phyloP scores from a whole-genome alignment of 148 eudicot species.

The Bassia scoparia region DNA sequence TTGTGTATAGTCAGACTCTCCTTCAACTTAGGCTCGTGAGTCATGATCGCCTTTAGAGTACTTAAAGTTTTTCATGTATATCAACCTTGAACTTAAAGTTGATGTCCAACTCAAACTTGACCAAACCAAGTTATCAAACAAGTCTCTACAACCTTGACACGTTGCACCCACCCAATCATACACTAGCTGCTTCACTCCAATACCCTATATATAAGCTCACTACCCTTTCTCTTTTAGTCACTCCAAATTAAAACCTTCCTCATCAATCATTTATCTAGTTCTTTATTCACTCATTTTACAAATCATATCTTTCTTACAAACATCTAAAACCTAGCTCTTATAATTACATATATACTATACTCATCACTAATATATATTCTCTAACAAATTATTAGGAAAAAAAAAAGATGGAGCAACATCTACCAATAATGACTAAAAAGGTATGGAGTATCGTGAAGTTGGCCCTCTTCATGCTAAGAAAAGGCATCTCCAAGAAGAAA shows the following conservation, averaged over 20 bases:
- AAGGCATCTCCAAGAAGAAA: conserved; percentile 53
- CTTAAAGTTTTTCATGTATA: too few relatives aligned
- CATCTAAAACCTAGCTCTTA: not conserved
- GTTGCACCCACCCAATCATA: too few relatives aligned
- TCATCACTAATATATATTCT: too few relatives aligned
- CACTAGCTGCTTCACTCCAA: not conserved
- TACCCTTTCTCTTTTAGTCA: not conserved
- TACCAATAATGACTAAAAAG: conserved; percentile 42
- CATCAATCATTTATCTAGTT: not conserved
- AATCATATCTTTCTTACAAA: not conserved
- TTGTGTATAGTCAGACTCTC: too few relatives aligned
- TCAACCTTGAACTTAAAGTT: too few relatives aligned
- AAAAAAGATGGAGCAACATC: conserved; percentile 48
- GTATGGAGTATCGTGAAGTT: conserved; percentile 41
- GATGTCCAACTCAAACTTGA: too few relatives aligned
- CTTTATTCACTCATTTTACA: not conserved
- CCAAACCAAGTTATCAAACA: too few relatives aligned
- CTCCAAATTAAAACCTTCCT: not conserved
- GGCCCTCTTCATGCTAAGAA: conserved; percentile 48
- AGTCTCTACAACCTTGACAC: too few relatives aligned
- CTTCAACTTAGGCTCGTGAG: too few relatives aligned
- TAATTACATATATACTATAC: not conserved
- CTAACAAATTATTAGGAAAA: too few relatives aligned
- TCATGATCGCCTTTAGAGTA: too few relatives aligned
- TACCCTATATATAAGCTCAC: not conserved